Conservation (phyloP, 2,329 filamentous ascomycete genomes). For the Neonectria ditissima region DNA sequence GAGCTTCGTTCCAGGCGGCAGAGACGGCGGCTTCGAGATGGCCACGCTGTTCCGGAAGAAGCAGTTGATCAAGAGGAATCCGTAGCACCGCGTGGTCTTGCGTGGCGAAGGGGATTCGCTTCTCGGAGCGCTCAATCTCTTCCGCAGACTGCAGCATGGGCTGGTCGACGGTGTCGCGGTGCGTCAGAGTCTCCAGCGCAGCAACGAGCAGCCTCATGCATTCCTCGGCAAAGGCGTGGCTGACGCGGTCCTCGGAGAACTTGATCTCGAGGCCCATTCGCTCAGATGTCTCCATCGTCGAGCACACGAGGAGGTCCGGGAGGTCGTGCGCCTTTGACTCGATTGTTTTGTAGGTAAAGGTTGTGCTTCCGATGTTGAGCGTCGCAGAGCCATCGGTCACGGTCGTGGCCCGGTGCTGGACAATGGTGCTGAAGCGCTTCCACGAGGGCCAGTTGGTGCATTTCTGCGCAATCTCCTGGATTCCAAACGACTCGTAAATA, state of each 20-base stretch:
- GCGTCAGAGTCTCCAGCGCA: slow-evolving; percentile 60
- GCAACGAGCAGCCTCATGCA: slow-evolving; percentile 60
- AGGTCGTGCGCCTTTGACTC: slow-evolving; percentile 56
- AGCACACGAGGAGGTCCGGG: slow-evolving; percentile 60
- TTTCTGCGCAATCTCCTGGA: slow-evolving; percentile 62
- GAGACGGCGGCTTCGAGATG: slow-evolving; percentile 57
- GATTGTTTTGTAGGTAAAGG: slow-evolving; percentile 58
- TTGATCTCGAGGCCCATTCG: slow-evolving; percentile 57
- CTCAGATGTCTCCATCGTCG: slow-evolving; percentile 52
- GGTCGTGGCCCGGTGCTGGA: slow-evolving; percentile 59
- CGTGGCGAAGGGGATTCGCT: slow-evolving; percentile 55
- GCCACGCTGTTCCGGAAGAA: slow-evolving; percentile 55
- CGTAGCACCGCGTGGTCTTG: slow-evolving; percentile 44
- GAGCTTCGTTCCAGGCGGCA: slow-evolving; percentile 58
- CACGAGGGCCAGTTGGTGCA: slow-evolving; percentile 67
- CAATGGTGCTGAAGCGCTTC: slow-evolving; percentile 65
- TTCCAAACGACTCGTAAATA: slow-evolving; percentile 64
- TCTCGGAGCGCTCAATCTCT: slow-evolving; percentile 51
- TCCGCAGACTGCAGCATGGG: slow-evolving; percentile 58
- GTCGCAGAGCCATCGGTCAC: slow-evolving; percentile 52
- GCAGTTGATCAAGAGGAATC: slow-evolving; percentile 33
- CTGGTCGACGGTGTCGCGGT: slow-evolving; percentile 58
- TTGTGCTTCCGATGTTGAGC: slow-evolving; percentile 58
- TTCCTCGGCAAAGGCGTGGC: slow-evolving; percentile 55
- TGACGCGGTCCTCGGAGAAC: slow-evolving; percentile 60